These are phyloP conservation scores for Phytopythium litorale DNA, from an alignment of 352 stramenopile species.

Conservation along the genomic window DNA sequence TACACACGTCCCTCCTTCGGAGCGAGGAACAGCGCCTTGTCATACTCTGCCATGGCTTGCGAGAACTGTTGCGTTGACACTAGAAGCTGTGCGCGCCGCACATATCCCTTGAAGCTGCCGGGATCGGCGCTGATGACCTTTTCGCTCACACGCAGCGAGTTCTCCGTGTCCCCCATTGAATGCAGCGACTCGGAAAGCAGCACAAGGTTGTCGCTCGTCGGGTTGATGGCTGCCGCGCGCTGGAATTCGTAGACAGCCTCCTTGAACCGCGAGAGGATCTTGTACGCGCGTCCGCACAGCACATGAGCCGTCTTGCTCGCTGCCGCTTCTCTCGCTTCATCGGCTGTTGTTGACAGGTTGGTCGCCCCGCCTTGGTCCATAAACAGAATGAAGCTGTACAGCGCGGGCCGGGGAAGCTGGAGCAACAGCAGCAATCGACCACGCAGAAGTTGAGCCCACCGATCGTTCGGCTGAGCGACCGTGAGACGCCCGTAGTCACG, in stretches of 20 bases:
- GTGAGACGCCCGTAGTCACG: conserved; percentile 64
- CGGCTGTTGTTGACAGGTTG: background rate
- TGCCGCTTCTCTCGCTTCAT: background rate
- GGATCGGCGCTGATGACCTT: conserved; percentile 63
- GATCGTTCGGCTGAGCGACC: conserved; percentile 50
- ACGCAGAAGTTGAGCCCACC: conserved; percentile 58
- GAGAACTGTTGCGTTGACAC: conserved; percentile 42
- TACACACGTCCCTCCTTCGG: conserved; percentile 56
- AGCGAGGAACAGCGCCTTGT: conserved; percentile 50
- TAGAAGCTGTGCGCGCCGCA: conserved; percentile 60
- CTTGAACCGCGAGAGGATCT: conserved; percentile 65
- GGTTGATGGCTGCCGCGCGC: conserved; percentile 47
- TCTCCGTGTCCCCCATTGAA: conserved; percentile 76
- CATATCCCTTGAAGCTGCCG: conserved; percentile 55
- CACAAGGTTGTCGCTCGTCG: conserved; percentile 71
- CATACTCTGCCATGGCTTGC: conserved; percentile 56
- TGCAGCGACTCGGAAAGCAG: conserved; percentile 75
- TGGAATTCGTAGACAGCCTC: conserved; percentile 65
- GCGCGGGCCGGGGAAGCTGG: conserved; percentile 42
- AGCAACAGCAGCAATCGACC: conserved; percentile 57
- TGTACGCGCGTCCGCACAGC: conserved; percentile 59
- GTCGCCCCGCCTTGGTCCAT: conserved; percentile 34
- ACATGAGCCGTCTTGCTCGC: conserved; percentile 35
- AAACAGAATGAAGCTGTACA: conserved; percentile 77
- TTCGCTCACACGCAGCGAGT: conserved; percentile 69